phyloP scores from a whole-genome alignment of 805 yeast genomes.

The Metschnikowia arizonensis region DNA sequence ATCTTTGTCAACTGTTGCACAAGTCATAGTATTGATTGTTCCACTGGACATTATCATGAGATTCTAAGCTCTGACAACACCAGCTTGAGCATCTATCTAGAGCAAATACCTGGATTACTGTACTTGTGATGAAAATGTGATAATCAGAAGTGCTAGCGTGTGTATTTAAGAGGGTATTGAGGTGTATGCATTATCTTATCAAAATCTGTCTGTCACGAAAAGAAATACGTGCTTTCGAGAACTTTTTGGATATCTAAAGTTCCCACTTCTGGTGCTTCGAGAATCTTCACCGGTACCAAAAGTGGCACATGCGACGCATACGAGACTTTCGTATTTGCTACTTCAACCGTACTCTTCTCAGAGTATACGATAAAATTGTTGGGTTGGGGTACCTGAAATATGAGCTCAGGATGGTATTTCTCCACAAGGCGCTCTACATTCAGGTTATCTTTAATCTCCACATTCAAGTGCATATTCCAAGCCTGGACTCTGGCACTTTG shows the following conservation, averaged over 20 bases:
- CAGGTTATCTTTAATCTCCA: constrained; percentile 10
- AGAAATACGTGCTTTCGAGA: constrained; percentile 32
- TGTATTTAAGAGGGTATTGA: too few species aligned
- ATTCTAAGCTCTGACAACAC: too few species aligned
- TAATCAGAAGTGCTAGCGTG: too few species aligned
- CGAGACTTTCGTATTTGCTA: neutral
- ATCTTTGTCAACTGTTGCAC: too few species aligned
- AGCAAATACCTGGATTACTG: too few species aligned
- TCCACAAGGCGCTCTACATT: constrained; percentile 17
- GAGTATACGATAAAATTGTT: constrained; percentile 8
- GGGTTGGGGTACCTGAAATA: constrained; percentile 12
- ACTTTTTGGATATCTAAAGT: constrained; percentile 30
- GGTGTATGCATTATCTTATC: too few species aligned
- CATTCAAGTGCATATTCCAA: constrained; percentile 8
- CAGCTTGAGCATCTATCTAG: too few species aligned
- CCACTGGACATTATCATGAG: too few species aligned
- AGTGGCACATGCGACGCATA: constrained; percentile 22
- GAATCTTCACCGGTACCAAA: constrained; percentile 28
- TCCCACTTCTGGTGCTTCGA: constrained; percentile 30
- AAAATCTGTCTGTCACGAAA: too few species aligned
- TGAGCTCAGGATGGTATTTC: constrained; percentile 22
- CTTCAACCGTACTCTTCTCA: neutral
- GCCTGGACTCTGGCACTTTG: neutral
- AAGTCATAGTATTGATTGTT: too few species aligned
- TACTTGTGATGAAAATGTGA: too few species aligned